Base-by-base conservation (phyloP, 306 rosid genomes). In the Rosa rugosa region DNA sequence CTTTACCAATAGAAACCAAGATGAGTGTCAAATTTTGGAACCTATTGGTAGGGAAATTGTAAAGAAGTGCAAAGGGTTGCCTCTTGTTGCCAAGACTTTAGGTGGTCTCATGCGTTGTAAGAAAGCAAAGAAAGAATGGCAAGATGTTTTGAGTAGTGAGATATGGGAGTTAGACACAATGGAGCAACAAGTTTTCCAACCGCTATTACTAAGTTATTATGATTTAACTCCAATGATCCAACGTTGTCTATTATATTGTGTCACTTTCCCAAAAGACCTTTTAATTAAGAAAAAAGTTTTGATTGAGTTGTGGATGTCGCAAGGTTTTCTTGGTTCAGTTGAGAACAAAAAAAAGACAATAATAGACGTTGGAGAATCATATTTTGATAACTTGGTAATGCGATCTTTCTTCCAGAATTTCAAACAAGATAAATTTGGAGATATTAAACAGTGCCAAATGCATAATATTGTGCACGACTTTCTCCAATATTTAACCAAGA, bases 71-170 rank as follows among this genome's bases (percentile, higher is more conserved):
- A 31, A 31, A 31, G 36, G 36, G 36, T 25, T 80, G 22, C 79
- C 83, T 51, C 79, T 80, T 17, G 42, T 12, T 65, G 83, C 79
- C 18, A 80, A 80, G 40, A 6, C 41, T 6, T 75, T 80, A 12
- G 79, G 75, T 42, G 18, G 75, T 50, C 8, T 56, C 49, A 9
- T 13, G 63, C 3, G 5, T 13, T 22, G 0, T 20, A 56, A 56
- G 63, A 56, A 56, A 20, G 22, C 63, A 8, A 56, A 22, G 27
- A 56, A 1, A 22, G 34, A 57, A 22, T 57, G 64, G 6, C 36
- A 23, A 10, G 14, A 8, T 57, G 64, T 57, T 57, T 57, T 57
- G 34, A 57, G 6, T 57, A 10, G 11, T 22, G 0, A n/a, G 31
- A 23, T 23, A 23, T 57, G 64, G 64, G 31, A n/a, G 31, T 22